A percentile compares a stretch with the other conserved stretches of the same genome.
These are phyloP conservation scores for Inonotus hispidus DNA, from an alignment of 1,284 basidiomycete genomes.

Conservation along the genomic window DNA sequence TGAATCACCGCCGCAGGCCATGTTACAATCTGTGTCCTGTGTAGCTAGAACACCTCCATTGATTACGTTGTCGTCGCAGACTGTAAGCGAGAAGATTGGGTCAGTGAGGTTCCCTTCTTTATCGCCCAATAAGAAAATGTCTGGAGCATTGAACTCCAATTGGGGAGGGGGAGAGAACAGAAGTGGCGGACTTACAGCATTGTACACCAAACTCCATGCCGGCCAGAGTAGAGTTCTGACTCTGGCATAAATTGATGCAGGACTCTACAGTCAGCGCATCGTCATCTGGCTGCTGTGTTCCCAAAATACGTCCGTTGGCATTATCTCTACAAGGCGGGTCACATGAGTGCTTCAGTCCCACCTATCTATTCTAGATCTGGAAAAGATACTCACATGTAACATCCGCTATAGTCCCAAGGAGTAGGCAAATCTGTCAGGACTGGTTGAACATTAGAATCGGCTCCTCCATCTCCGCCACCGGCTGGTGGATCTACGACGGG, in stretches of 20 bases:
- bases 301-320: conserved; percentile 44
- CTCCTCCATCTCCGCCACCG: conserved; percentile 33
- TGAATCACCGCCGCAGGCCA: conserved; percentile 60
- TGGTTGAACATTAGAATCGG: conserved; percentile 8
- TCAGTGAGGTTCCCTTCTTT: background rate
- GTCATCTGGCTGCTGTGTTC: conserved; percentile 29
- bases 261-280: conserved; percentile 36
- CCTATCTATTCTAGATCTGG: too few relatives aligned
- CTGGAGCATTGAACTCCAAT: background rate
- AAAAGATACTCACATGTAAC: conserved; percentile 25
- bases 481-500: conserved; percentile 35
- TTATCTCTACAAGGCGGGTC: conserved; percentile 34
- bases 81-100: conserved; percentile 29
- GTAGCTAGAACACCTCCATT: conserved; percentile 48
- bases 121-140: background rate
- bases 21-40: conserved; percentile 49
- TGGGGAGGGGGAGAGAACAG: background rate
- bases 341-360: background rate
- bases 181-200: conserved; percentile 47
- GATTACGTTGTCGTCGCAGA: conserved; percentile 57
- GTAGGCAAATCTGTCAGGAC: conserved; percentile 40
- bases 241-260: conserved; percentile 42
- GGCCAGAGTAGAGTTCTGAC: conserved; percentile 38
- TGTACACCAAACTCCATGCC: conserved; percentile 45
- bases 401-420: conserved; percentile 40